phyloP scores from a whole-genome alignment of 441 rosid genomes.

The Erysimum cheiri region DNA sequence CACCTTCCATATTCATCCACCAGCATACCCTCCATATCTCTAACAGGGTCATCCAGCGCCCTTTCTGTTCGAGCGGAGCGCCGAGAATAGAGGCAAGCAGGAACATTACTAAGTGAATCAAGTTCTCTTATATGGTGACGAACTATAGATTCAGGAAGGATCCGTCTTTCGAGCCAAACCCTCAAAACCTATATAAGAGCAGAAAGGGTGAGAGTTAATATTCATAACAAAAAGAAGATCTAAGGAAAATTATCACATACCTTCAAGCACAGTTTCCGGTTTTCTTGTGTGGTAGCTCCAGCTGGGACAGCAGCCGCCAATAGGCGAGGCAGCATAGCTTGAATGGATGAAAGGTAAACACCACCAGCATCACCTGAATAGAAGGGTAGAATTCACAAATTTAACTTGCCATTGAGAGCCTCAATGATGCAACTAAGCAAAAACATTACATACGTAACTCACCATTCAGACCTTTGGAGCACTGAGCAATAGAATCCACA shows the following conservation, averaged over 20 bases:
- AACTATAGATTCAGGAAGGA: slow-evolving; percentile 79
- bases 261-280: slow-evolving; percentile 89
- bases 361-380: slow-evolving; percentile 79
- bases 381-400: slow-evolving; percentile 31
- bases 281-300: slow-evolving; percentile 80
- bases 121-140: slow-evolving; percentile 90
- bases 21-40: slow-evolving; percentile 99
- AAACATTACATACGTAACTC: slow-evolving; percentile 25
- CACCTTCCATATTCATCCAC: slow-evolving; percentile 99
- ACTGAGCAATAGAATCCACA: slow-evolving; percentile 93
- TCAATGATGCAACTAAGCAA: neutral
- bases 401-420: slow-evolving; percentile 17
- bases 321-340: slow-evolving; percentile 73
- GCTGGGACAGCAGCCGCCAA: slow-evolving; percentile 87
- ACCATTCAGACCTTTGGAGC: slow-evolving; percentile 89
- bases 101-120: slow-evolving; percentile 64
- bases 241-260: slow-evolving; percentile 46
- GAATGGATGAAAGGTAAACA: slow-evolving; percentile 77
- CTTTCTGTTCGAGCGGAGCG: slow-evolving; percentile 98
- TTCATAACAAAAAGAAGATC: slow-evolving; percentile 2
- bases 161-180: slow-evolving; percentile 92
- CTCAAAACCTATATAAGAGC: slow-evolving; percentile 74
- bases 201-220: slow-evolving; percentile 27
- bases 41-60: slow-evolving; percentile 92
- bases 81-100: slow-evolving; percentile 80